Evolutionary conservation across 768 basidiomycete genomes (phyloP).

Genomic region (Trametes gibbosa): DNA sequence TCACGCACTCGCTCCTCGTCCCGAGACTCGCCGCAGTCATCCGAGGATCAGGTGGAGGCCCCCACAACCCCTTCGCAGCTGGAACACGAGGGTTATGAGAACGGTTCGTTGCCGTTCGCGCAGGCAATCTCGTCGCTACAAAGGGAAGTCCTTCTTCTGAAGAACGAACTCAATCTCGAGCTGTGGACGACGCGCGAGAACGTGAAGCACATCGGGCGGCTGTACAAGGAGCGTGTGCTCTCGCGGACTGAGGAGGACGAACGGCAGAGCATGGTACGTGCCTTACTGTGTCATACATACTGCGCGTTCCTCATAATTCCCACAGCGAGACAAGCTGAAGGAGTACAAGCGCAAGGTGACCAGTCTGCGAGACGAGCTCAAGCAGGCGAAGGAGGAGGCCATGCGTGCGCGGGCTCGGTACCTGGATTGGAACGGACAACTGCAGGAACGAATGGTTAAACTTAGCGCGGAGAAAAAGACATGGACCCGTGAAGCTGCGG

Average conservation of each 20-base stretch:
- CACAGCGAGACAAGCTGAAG: constrained; percentile 77
- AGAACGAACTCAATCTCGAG: constrained; percentile 84
- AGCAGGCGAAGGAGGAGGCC: constrained; percentile 70
- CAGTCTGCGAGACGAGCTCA: constrained; percentile 64
- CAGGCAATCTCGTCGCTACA: constrained; percentile 71
- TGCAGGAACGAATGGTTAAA: constrained; percentile 74
- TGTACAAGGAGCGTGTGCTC: constrained; percentile 71
- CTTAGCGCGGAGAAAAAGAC: constrained; percentile 77
- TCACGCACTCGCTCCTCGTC: constrained; percentile 24
- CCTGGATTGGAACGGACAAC: constrained; percentile 77
- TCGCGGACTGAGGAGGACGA: constrained; percentile 78
- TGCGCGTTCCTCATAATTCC: neutral
- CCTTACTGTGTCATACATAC: too few relatives aligned
- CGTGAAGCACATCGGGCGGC: constrained; percentile 74
- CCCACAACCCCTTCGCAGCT: neutral
- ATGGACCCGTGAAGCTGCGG: constrained; percentile 70
- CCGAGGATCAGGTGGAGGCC: neutral
- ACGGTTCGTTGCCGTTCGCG: constrained; percentile 30
- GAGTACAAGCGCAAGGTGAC: constrained; percentile 71
- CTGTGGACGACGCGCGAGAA: constrained; percentile 81
- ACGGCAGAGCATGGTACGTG: constrained; percentile 72
- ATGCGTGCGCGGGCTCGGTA: constrained; percentile 74
- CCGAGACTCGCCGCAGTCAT: constrained; percentile 8
- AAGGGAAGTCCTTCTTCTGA: constrained; percentile 68
- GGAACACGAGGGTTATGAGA: neutral